A percentile compares a stretch with the other conserved stretches of the same genome.
These are phyloP conservation scores for Dipteronia sinensis DNA, from an alignment of 345 rosid species.

Conservation along the genomic window DNA sequence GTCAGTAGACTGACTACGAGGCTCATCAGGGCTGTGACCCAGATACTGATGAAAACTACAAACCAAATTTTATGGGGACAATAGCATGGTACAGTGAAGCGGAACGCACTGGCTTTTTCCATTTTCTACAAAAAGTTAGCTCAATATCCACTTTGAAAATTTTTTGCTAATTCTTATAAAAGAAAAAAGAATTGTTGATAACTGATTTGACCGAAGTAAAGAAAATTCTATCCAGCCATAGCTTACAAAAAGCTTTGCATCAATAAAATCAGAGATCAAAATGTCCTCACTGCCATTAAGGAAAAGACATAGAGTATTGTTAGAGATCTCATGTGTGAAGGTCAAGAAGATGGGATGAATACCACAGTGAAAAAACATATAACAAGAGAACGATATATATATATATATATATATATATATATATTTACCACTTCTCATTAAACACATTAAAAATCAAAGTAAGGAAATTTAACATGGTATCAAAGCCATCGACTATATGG, in stretches of 20 bases:
- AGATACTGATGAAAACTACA: neutral
- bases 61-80: neutral
- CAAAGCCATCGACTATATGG: too few relatives aligned
- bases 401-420: too few relatives aligned
- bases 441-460: too few relatives aligned
- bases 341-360: too few relatives aligned
- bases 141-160: neutral
- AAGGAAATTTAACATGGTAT: too few relatives aligned
- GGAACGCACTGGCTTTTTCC: neutral
- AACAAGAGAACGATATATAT: too few relatives aligned
- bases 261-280: conserved; percentile 7
- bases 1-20: neutral
- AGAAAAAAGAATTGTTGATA: neutral
- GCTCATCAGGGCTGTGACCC: neutral
- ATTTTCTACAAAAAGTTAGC: neutral
- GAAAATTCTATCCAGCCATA: neutral
- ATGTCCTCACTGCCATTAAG: neutral
- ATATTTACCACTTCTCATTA: too few relatives aligned
- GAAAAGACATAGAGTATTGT: neutral
- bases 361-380: too few relatives aligned
- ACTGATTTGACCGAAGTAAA: neutral
- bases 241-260: conserved; percentile 1
- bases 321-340: too few relatives aligned
- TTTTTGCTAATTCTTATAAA: neutral
- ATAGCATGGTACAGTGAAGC: neutral